Percentiles rank a stretch among this genome's conserved stretches.
Evolutionary conservation across 345 rosid species (phyloP).

Genomic region (Euphorbia peplus): DNA sequence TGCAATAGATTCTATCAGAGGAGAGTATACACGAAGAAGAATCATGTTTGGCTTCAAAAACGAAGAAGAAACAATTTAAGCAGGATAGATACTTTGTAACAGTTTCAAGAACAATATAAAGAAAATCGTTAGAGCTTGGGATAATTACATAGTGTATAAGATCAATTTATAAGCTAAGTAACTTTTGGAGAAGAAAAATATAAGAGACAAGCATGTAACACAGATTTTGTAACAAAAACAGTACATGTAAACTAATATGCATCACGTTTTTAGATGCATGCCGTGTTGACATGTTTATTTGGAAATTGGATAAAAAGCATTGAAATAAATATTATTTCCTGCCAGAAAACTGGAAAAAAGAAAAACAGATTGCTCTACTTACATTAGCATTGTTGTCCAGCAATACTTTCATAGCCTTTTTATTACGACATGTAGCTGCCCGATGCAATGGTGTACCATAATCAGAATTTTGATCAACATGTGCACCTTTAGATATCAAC

Average conservation of each 20-base stretch:
- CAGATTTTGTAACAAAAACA: too few relatives aligned
- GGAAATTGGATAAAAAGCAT: too few relatives aligned
- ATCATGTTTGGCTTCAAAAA: conserved; percentile 19
- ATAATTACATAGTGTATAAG: too few relatives aligned
- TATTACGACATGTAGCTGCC: conserved; percentile 14
- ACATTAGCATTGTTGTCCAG: conserved; percentile 23
- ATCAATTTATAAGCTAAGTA: not conserved
- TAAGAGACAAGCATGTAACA: not conserved
- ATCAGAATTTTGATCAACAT: conserved; percentile 16
- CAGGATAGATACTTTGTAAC: too few relatives aligned
- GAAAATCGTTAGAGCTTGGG: too few relatives aligned
- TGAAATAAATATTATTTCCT: not conserved
- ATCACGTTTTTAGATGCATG: too few relatives aligned
- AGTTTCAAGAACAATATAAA: too few relatives aligned
- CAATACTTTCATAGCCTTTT: conserved; percentile 20
- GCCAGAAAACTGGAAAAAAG: not conserved
- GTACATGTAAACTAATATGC: too few relatives aligned
- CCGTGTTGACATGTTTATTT: too few relatives aligned
- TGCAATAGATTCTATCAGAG: conserved; percentile 11
- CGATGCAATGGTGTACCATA: conserved; percentile 19
- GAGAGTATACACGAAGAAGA: not conserved
- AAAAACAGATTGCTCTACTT: not conserved
- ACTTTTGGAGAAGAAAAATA: not conserved
- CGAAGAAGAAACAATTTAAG: not conserved
- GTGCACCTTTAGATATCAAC: conserved; percentile 23